These are phyloP conservation scores for Microbotryomycetes sp. DNA, from an alignment of 1,284 basidiomycete species.

Conservation along the genomic window DNA sequence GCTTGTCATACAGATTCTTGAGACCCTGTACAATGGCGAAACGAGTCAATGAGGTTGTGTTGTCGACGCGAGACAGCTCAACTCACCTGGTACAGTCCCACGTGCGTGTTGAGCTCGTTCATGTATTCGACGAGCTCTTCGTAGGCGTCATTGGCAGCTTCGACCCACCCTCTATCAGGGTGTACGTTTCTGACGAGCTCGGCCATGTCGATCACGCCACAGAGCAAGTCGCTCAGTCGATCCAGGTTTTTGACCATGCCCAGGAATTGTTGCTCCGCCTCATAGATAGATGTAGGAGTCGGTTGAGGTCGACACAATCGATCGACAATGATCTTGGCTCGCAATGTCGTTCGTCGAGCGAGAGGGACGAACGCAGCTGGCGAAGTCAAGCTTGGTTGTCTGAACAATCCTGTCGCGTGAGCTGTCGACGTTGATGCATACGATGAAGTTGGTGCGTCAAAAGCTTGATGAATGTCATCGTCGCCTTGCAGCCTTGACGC, in stretches of 20 bases:
- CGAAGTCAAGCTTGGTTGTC: constrained; percentile 56
- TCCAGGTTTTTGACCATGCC: constrained; percentile 90
- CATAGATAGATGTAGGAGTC: constrained; percentile 47
- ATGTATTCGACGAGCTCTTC: constrained; percentile 91
- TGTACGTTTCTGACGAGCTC: constrained; percentile 90
- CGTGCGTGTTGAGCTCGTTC: constrained; percentile 94
- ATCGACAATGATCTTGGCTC: constrained; percentile 65
- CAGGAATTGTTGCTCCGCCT: constrained; percentile 55
- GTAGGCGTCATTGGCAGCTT: constrained; percentile 78
- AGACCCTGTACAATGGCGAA: constrained; percentile 35
- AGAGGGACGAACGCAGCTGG: constrained; percentile 59
- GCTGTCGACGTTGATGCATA: constrained; percentile 10
- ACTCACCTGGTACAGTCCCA: constrained; percentile 78
- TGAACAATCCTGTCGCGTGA: constrained; percentile 61
- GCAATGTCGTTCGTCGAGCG: constrained; percentile 61
- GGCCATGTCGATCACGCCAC: constrained; percentile 92
- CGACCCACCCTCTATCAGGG: constrained; percentile 75
- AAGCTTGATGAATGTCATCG: constrained; percentile 18
- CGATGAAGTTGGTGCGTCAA: constrained; percentile 17
- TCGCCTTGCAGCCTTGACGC: no score
- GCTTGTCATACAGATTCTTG: constrained; percentile 34
- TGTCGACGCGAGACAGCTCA: background rate
- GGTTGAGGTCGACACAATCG: constrained; percentile 61
- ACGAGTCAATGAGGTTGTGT: background rate
- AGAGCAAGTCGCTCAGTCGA: constrained; percentile 87